Base-by-base conservation (phyloP, 2,329 filamentous ascomycete species). In the Curvularia lunata region DNA sequence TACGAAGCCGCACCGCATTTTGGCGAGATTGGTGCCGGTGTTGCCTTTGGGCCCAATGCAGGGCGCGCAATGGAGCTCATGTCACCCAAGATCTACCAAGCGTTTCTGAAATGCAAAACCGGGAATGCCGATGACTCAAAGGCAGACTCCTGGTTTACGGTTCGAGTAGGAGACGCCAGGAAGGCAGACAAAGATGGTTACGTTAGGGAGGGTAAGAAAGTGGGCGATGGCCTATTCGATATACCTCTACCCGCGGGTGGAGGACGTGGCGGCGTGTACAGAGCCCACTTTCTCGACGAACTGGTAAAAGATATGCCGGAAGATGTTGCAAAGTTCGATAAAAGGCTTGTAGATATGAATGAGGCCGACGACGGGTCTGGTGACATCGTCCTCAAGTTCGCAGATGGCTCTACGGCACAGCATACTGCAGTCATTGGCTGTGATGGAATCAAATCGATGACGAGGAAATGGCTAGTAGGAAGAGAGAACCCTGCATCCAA, bases 401-500 rank as follows among this genome's bases (percentile, higher is more conserved):
- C 71, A 2, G 83, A 85, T 65, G 82, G 82, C 1, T 80, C 74
- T 0, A 74, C 69, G 1, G 81, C 76, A 2, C 68, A 77, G 27
- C 81, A 82, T 27, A 79, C 78, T 64, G 78, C 80, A 2, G 83
- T 86, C 0, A 81, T 90, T 57, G 87, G 84, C 10, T 88, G 86
- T 67, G 88, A 90, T 69, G 88, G 88, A 1, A 87, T 90, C 68
- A 86, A 86, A 68, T 87, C 85, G 0, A 77, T 78, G 7, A 80
- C 84, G 3, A 79, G 87, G 18, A 73, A 82, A 48, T 76, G 84
- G 51, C 67, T 90, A 18, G 75, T 88, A 7, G 85, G 84, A 0
- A 71, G 79, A 16, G 67, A 74, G 16, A 63, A 75, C 28, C 70
- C 73, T 21, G 78, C 79, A 7, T 74, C 81, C 0, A 70, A 79